Base-by-base conservation (phyloP, 805 yeast genomes). In the Kodamaea leandrae region DNA sequence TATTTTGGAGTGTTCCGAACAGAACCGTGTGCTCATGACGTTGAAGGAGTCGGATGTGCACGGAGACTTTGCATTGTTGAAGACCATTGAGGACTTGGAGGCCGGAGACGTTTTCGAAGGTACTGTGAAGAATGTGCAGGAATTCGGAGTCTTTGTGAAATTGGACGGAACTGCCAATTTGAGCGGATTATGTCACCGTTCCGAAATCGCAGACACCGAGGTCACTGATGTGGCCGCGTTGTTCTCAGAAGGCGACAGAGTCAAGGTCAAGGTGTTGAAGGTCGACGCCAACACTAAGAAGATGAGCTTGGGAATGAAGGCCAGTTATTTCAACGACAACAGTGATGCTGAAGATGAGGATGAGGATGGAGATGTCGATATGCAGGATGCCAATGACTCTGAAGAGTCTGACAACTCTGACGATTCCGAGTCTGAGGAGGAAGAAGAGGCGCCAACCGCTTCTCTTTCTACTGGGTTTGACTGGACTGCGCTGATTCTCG, bases 401-500 rank as follows among this genome's bases (percentile, higher is more conserved):
- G 57, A 57, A 30, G 52, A 53, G 6, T n/a, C 17, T 16, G 63
- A 57, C 4, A 42, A 43, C 12, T 50, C 42, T 14, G 62, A 55
- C 3, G 38, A 35, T 7, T 24, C 30, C 12, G 32, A 36, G 13
- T 17, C 23, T 16, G 62, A 53, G 3, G 54, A 49, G 4, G 60
- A 51, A 25, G 65, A 52, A 13, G 42, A 44, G 4, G 25, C 25
- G 6, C 47, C 49, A 2, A 36, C 68, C 17, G 68, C 63, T 28
- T 95, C 95, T 6, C 72, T 93, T 43, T 80, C 89, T 14, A 83
- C 95, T 28, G 95, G 95, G 3, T 93, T 93, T 54, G 96, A 93
- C 62, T 93, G 99, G 99, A 83, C 96, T 34, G 96, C 96, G 2
- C 82, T 86, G 29, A 80, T 87, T 50, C 71, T 89, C 47, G 96